Percentiles rank a stretch among this genome's conserved stretches.
Evolutionary conservation across 2,329 filamentous ascomycete species (phyloP).

Genomic region (Myriosclerotinia curreyana): DNA sequence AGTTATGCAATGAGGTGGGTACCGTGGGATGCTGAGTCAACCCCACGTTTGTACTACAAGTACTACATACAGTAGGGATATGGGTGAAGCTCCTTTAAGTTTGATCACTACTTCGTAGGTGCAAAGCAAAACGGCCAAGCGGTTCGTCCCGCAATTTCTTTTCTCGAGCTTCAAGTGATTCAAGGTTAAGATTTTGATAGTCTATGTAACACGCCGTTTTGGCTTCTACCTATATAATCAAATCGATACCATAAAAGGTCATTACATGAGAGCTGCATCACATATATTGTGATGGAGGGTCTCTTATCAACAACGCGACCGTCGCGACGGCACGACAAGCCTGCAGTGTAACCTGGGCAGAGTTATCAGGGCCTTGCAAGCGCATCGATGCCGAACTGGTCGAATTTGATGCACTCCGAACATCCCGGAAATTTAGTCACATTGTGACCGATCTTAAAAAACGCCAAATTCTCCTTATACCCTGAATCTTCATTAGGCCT

Average conservation of each 20-base stretch:
- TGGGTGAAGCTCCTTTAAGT: neutral
- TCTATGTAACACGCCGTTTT: neutral
- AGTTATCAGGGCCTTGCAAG: neutral
- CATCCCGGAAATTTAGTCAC: slow-evolving; percentile 5
- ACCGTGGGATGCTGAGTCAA: slow-evolving; percentile 3
- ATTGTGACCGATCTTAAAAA: slow-evolving; percentile 17
- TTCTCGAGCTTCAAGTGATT: neutral
- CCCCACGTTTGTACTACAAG: slow-evolving; percentile 2
- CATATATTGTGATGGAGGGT: neutral
- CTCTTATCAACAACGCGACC: neutral
- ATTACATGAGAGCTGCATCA: neutral
- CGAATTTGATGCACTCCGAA: slow-evolving; percentile 4
- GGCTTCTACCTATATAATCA: neutral
- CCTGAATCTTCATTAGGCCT: neutral
- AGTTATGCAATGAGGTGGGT: slow-evolving; percentile 9
- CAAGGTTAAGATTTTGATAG: no score
- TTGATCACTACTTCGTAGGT: no score
- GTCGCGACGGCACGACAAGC: neutral
- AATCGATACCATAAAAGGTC: neutral
- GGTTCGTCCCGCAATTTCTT: slow-evolving; percentile 6
- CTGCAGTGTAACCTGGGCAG: neutral
- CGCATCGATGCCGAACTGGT: neutral
- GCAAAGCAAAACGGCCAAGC: slow-evolving; percentile 14
- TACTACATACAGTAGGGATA: no score
- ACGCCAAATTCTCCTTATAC: neutral